Percentiles rank a stretch among this genome's conserved stretches.
These are phyloP conservation scores for Phytophthora sp. DNA, from an alignment of 352 stramenopile species.

Conservation along the genomic window DNA sequence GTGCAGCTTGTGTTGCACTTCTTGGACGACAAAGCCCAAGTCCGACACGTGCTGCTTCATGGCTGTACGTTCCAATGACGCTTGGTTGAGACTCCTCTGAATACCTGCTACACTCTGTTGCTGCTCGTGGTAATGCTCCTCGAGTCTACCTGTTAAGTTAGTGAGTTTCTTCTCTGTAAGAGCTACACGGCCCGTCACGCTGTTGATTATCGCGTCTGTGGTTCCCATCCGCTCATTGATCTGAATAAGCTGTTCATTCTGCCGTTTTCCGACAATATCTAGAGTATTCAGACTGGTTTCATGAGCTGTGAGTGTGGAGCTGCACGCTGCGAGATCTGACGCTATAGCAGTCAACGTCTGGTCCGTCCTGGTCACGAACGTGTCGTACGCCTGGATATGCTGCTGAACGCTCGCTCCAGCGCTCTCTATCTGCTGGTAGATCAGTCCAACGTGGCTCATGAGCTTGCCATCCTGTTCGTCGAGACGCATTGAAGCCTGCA, in stretches of 20 bases:
- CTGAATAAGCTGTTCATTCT: conserved; percentile 44
- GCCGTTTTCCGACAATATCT: conserved; percentile 30
- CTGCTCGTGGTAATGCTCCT: conserved; percentile 57
- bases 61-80: conserved; percentile 38
- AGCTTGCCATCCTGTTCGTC: conserved; percentile 37
- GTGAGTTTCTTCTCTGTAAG: conserved; percentile 54
- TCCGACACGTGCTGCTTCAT: conserved; percentile 50
- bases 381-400: conserved; percentile 30
- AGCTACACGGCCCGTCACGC: conserved; percentile 48
- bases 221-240: conserved; percentile 39
- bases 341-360: conserved; percentile 39
- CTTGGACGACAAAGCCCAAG: conserved; percentile 48
- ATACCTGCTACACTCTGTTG: conserved; percentile 39
- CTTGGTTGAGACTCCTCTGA: conserved; percentile 37
- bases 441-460: conserved; percentile 29
- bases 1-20: conserved; percentile 54
- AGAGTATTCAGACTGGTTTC: conserved; percentile 39
- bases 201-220: conserved; percentile 40
- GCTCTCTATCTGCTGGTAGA: conserved; percentile 27
- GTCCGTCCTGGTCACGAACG: conserved; percentile 38
- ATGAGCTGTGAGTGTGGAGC: conserved; percentile 39
- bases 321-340: conserved; percentile 37
- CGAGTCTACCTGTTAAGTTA: conserved; percentile 36
- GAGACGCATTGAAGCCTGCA: conserved; percentile 32
- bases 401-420: conserved; percentile 15